Conservation (phyloP, 176 grass and related monocot species). For the Zea luxurians region DNA sequence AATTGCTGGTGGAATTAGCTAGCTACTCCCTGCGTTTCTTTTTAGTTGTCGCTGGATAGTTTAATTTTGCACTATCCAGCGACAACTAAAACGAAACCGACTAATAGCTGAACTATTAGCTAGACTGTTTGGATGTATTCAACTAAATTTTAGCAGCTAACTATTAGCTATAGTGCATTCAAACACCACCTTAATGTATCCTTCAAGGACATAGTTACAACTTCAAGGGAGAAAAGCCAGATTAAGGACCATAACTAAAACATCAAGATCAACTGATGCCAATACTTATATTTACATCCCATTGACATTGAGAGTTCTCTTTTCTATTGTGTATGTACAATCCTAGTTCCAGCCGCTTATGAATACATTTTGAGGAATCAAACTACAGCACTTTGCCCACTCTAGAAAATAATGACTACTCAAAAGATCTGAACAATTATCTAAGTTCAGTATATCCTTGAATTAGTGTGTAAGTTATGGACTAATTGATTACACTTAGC, state of each 20-base stretch:
- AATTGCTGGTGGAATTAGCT: no score
- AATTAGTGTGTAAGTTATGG: conserved; percentile 6
- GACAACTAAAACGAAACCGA: no score
- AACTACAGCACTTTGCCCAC: not conserved
- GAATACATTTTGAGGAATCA: conserved; percentile 26
- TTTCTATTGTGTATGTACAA: not conserved
- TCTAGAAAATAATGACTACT: conserved; percentile 12
- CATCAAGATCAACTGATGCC: conserved; percentile 8
- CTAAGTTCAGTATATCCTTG: not conserved
- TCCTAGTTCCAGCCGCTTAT: conserved; percentile 1
- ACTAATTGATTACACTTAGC: conserved; percentile 5
- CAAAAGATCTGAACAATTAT: conserved; percentile 5
- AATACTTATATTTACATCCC: conserved; percentile 3
- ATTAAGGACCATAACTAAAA: conserved; percentile 24
- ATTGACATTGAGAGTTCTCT: not conserved
- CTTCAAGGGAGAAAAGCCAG: not conserved
- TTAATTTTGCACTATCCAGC: no score
- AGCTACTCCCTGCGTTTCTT: no score
- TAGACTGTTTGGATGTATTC: no score
- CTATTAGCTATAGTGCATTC: no score
- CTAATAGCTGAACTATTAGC: no score
- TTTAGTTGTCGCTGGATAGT: no score
- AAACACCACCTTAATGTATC: not conserved
- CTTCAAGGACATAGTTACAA: conserved; percentile 12
- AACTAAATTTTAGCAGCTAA: no score